Percentiles rank a stretch among this genome's conserved stretches.
phyloP scores from a whole-genome alignment of 2,329 filamentous ascomycete genomes.

The Tolypocladium capitatum region DNA sequence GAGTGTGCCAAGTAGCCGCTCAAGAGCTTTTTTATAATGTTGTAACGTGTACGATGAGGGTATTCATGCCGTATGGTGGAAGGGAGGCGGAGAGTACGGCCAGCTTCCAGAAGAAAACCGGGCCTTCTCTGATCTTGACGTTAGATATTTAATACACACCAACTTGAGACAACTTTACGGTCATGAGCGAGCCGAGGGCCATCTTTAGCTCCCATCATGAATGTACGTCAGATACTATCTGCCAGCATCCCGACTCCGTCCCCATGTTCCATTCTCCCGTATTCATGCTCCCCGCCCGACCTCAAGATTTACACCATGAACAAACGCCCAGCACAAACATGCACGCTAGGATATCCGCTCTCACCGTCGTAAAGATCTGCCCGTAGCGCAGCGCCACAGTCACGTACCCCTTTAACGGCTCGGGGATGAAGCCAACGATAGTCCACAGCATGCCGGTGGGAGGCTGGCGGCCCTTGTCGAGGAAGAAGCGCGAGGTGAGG shows the following conservation, averaged over 20 bases:
- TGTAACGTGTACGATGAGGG: background rate
- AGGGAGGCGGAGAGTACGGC: background rate
- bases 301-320: slow-evolving; percentile 26
- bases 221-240: background rate
- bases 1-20: too few relatives aligned
- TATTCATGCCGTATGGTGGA: too few relatives aligned
- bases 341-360: slow-evolving; percentile 60
- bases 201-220: background rate
- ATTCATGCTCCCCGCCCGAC: background rate
- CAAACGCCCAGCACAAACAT: slow-evolving; percentile 60
- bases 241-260: background rate
- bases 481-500: slow-evolving; percentile 56
- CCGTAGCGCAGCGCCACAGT: slow-evolving; percentile 50
- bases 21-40: background rate
- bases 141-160: background rate
- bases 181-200: background rate
- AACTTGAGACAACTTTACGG: background rate
- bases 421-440: slow-evolving; percentile 51
- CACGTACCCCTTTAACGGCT: slow-evolving; percentile 48
- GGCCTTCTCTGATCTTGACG: background rate
- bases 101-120: background rate
- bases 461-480: slow-evolving; percentile 47
- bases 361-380: slow-evolving; percentile 58
- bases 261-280: background rate
- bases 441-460: slow-evolving; percentile 51